These are phyloP conservation scores for Salvia sclarea DNA, from an alignment of 305 asterid species.

Conservation along the genomic window DNA sequence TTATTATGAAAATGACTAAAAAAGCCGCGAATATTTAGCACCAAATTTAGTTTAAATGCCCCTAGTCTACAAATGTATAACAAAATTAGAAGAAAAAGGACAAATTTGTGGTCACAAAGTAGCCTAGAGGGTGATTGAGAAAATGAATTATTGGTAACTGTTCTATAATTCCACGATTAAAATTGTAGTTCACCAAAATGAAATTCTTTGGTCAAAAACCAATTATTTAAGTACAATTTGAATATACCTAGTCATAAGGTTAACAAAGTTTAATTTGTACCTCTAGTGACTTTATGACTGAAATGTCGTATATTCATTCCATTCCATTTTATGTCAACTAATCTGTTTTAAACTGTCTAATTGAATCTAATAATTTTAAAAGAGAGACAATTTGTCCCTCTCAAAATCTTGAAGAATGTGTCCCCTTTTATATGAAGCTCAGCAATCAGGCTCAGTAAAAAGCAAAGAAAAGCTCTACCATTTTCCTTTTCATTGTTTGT, in stretches of 20 bases:
- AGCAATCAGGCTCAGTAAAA: conserved; percentile 38
- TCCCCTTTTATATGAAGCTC: conserved; percentile 28
- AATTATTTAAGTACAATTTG: background rate
- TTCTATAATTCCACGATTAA: background rate
- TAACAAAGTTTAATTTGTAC: background rate
- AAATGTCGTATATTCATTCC: background rate
- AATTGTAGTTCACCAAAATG: background rate
- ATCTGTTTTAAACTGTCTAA: background rate
- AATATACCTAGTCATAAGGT: background rate
- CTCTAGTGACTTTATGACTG: background rate
- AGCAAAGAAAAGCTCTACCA: conserved; percentile 9
- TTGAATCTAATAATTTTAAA: background rate
- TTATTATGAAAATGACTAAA: background rate
- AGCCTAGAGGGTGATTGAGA: background rate
- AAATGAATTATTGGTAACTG: background rate
- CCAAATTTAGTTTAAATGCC: background rate
- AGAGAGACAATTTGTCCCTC: background rate
- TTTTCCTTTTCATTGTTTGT: conserved; percentile 19
- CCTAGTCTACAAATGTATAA: background rate
- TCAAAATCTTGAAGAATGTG: conserved; percentile 30
- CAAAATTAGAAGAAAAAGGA: background rate
- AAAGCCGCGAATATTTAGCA: background rate
- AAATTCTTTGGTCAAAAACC: background rate
- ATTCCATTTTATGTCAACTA: background rate
- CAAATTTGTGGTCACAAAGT: background rate